Percentiles rank a stretch among this genome's conserved stretches.
Conservation (phyloP, 1,284 basidiomycete genomes). For the Trametes hirsuta region DNA sequence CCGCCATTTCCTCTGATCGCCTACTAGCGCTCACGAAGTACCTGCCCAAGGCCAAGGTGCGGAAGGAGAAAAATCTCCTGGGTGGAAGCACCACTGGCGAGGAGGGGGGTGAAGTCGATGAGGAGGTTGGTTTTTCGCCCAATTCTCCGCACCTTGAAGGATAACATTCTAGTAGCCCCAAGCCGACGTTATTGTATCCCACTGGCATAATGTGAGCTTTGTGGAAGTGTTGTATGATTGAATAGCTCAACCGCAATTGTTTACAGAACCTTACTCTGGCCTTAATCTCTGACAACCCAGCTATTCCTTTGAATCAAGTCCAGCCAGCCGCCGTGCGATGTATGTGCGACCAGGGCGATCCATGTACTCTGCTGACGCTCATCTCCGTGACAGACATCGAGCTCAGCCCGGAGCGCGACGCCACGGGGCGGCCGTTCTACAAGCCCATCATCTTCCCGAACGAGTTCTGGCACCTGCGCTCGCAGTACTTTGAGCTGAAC, state of each 20-base stretch:
- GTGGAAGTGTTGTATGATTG: background rate
- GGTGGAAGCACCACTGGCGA: constrained; percentile 39
- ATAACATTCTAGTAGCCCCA: constrained; percentile 30
- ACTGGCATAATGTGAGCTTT: constrained; percentile 75
- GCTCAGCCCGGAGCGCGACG: constrained; percentile 61
- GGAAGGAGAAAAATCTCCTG: constrained; percentile 87
- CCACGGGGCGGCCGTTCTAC: constrained; percentile 69
- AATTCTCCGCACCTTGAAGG: background rate
- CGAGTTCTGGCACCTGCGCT: constrained; percentile 91
- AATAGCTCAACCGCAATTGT: background rate
- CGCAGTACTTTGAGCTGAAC: constrained; percentile 82
- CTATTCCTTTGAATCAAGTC: constrained; percentile 60
- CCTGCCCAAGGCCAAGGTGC: constrained; percentile 68
- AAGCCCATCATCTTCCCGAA: constrained; percentile 92
- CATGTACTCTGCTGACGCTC: background rate
- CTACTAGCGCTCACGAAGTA: constrained; percentile 82
- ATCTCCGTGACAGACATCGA: constrained; percentile 53
- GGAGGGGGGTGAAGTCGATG: constrained; percentile 31
- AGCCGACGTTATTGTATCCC: constrained; percentile 69
- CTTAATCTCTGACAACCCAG: constrained; percentile 72
- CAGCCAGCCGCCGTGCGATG: constrained; percentile 68
- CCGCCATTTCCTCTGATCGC: background rate
- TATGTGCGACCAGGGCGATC: constrained; percentile 40
- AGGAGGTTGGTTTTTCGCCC: constrained; percentile 40
- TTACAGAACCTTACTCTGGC: constrained; percentile 84